Conservation (phyloP, 148 eudicot genomes). For the Nepenthes mirabilis region DNA sequence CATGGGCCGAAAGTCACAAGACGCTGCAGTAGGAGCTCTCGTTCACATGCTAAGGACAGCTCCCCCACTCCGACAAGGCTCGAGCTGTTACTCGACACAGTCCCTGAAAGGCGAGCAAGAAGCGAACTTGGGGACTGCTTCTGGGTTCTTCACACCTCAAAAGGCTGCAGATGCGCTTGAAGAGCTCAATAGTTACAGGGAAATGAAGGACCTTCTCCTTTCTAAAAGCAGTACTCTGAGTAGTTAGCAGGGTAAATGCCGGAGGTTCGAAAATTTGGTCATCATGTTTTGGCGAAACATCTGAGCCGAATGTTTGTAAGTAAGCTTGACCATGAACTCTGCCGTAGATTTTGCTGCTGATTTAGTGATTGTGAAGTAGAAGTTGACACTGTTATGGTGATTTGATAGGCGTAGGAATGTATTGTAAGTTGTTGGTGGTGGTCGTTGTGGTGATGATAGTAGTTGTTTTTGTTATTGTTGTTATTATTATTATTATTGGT, state of each 20-base stretch:
- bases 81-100: slow-evolving; percentile 40
- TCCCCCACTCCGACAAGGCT: slow-evolving; percentile 81
- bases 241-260: slow-evolving; percentile 9
- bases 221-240: slow-evolving; percentile 40
- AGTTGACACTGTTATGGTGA: too few species aligned
- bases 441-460: too few species aligned
- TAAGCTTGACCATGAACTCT: too few species aligned
- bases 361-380: too few species aligned
- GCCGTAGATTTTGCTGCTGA: too few species aligned
- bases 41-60: slow-evolving; percentile 78
- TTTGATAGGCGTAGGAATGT: too few species aligned
- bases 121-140: slow-evolving; percentile 30
- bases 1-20: slow-evolving; percentile 59
- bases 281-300: too few species aligned
- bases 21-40: slow-evolving; percentile 78
- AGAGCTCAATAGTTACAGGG: slow-evolving; percentile 58
- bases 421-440: too few species aligned
- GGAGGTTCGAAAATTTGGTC: background rate
- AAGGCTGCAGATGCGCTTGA: slow-evolving; percentile 82
- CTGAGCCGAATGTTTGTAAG: too few species aligned
- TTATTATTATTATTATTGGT: too few species aligned
- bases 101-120: slow-evolving; percentile 24
- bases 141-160: slow-evolving; percentile 45
- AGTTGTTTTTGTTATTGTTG: too few species aligned
- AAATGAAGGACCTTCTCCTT: slow-evolving; percentile 64